phyloP scores from a whole-genome alignment of 169 alveolate genomes.

The Eimeria necatrix region DNA sequence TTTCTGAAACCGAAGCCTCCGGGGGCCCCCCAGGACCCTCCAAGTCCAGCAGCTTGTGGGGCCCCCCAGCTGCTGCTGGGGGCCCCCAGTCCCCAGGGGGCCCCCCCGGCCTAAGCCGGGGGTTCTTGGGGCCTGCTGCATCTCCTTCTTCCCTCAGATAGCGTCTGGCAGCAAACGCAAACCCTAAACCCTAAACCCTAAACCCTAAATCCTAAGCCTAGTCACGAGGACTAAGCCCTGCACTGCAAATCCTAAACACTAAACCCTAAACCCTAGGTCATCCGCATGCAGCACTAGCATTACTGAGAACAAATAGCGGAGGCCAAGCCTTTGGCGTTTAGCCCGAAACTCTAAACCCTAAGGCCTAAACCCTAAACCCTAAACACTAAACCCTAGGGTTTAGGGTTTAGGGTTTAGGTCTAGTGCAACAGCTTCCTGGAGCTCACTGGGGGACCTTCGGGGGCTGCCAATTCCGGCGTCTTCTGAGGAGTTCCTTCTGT shows the following conservation, averaged over 20 bases:
- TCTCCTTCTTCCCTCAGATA: constrained; percentile 3
- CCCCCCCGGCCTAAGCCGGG: neutral
- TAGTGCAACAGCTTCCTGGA: neutral
- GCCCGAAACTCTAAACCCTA: neutral
- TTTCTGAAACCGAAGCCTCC: neutral
- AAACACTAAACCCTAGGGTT: constrained; percentile 4
- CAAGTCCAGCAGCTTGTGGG: neutral
- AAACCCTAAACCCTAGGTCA: no score
- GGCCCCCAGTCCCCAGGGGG: neutral
- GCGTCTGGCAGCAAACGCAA: neutral
- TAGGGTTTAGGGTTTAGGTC: no score
- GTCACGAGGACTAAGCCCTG: no score
- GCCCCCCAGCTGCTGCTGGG: neutral
- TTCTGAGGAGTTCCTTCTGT: neutral
- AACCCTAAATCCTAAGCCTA: neutral
- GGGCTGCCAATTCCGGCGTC: constrained; percentile 11
- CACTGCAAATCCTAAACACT: no score
- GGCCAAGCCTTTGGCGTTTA: neutral
- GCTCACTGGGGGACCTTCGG: constrained; percentile 27
- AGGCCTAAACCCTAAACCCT: neutral
- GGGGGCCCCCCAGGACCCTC: neutral
- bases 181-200: constrained; percentile 8
- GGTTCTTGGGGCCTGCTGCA: neutral
- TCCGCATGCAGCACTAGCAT: no score
- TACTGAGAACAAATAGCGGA: no score